Evolutionary conservation across 2,329 filamentous ascomycete species (phyloP).

Genomic region (Curvularia spicifera): DNA sequence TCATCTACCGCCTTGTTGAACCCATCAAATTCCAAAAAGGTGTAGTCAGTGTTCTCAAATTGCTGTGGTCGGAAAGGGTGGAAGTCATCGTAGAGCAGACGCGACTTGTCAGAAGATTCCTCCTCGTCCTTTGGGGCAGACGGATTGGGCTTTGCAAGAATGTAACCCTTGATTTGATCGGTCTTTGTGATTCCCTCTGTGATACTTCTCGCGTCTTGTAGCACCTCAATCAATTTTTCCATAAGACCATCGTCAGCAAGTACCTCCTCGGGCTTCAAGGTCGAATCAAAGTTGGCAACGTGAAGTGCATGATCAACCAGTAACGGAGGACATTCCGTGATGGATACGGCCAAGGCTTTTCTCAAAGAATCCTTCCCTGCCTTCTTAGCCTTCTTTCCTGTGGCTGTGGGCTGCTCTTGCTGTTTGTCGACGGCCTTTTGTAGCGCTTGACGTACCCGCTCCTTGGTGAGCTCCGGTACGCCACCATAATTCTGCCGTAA

Average conservation of each 20-base stretch:
- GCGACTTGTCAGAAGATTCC: constrained; percentile 52
- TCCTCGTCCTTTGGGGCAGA: constrained; percentile 45
- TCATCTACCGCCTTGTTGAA: constrained; percentile 96
- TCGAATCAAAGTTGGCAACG: constrained; percentile 71
- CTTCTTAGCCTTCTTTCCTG: constrained; percentile 71
- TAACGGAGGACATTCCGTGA: constrained; percentile 87
- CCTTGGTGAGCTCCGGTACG: constrained; percentile 74
- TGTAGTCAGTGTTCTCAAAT: constrained; percentile 70
- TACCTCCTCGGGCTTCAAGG: constrained; percentile 70
- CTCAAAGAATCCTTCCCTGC: constrained; percentile 78
- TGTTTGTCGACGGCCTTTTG: constrained; percentile 68
- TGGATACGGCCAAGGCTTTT: constrained; percentile 80
- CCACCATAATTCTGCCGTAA: constrained; percentile 84
- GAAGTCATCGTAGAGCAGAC: constrained; percentile 87
- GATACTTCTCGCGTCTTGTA: constrained; percentile 73
- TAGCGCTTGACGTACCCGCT: constrained; percentile 73
- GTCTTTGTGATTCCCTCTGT: constrained; percentile 72
- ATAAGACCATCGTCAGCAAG: constrained; percentile 70
- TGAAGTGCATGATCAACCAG: constrained; percentile 85
- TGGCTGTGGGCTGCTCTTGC: constrained; percentile 56
- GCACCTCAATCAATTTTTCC: constrained; percentile 69
- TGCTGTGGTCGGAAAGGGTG: constrained; percentile 89
- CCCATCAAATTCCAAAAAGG: constrained; percentile 76
- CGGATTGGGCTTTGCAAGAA: constrained; percentile 71
- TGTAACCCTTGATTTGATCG: constrained; percentile 77